Evolutionary conservation across 192 early-diverging fungal species (phyloP), one percentile per base, ranked within the genome.

Genomic region (Backusella macrospora): DNA sequence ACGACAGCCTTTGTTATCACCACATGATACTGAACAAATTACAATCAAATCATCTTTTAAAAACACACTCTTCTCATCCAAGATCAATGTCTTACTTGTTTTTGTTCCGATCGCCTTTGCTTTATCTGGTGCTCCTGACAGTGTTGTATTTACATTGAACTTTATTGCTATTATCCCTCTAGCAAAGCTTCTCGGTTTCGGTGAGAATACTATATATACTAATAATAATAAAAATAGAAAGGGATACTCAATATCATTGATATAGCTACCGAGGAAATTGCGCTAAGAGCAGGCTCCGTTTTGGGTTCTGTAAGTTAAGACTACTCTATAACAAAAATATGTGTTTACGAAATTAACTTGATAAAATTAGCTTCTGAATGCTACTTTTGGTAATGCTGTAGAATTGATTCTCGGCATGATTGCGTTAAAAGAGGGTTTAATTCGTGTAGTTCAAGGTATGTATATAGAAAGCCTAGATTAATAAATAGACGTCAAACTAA

Each of bases 81-180:
- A 81, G 73, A 73, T 95, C 79, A 94, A 96, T 81, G 34, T 91
- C 10, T 79, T 94, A 1, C 79, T 96, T 14, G 29, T 94, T 0
- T 91, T 97, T 45, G 85, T 95, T 7, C 95, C 95, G 1, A 83
- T 98, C 8, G 96, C 91, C 8, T 85, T 96, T 34, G 71, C 91
- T 0, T 84, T 92, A 40, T 83, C 80, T 40, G 73, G 81, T 23
- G 95, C 93, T 87, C 75, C 82, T 15, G 88, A 91, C 44, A 86
- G 87, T 44, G 76, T 88, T 9, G 78, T 89, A 1, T 99, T 99
- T 73, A 65, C 86, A 18, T 83, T 96, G 49, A 99, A 98, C 87
- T 96, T 98, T 55, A 87, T 95, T 29, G 96, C 94, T 6, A 94
- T 98, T 52, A 80, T 99, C 26, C 94, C 96, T 29, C 81, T 99